Percentiles rank a stretch among this genome's conserved stretches.
These are phyloP conservation scores for Emmonsia crescens DNA, from an alignment of 2,329 filamentous ascomycete genomes.

Conservation along the genomic window DNA sequence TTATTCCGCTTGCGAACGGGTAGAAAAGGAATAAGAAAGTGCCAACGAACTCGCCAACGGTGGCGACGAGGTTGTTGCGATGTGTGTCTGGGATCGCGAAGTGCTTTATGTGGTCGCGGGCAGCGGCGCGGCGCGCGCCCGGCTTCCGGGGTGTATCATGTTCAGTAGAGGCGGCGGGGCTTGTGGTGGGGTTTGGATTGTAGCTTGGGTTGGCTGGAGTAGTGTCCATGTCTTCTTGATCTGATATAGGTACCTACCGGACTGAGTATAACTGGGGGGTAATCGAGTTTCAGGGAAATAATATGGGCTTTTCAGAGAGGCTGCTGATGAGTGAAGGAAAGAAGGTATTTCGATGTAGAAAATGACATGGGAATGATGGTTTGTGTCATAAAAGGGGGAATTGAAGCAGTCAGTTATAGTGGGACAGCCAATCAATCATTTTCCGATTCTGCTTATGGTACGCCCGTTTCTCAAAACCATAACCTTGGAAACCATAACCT, in stretches of 20 bases:
- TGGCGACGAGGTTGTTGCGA: constrained; percentile 38
- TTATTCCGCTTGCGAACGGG: constrained; percentile 37
- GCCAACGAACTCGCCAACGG: constrained; percentile 42
- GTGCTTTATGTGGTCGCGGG: neutral
- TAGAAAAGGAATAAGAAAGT: constrained; percentile 43
- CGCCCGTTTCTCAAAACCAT: neutral
- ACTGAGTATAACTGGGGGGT: neutral
- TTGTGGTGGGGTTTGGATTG: neutral
- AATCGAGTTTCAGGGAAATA: neutral
- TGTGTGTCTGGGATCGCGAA: constrained; percentile 7
- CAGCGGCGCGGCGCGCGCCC: neutral
- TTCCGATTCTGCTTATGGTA: neutral
- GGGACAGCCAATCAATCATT: neutral
- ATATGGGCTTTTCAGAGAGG: neutral
- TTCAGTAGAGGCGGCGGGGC: neutral
- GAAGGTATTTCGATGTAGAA: too few relatives aligned
- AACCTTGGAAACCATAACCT: neutral
- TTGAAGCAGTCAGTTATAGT: neutral
- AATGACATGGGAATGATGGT: neutral
- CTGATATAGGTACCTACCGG: neutral
- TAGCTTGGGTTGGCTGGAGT: neutral
- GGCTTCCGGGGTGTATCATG: neutral
- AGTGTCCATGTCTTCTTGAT: neutral
- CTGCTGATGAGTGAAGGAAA: too few relatives aligned
- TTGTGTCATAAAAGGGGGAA: neutral